Percentiles rank a stretch among this genome's conserved stretches.
These are phyloP conservation scores for Agaricus blazei DNA, from an alignment of 768 basidiomycete genomes.

Conservation along the genomic window DNA sequence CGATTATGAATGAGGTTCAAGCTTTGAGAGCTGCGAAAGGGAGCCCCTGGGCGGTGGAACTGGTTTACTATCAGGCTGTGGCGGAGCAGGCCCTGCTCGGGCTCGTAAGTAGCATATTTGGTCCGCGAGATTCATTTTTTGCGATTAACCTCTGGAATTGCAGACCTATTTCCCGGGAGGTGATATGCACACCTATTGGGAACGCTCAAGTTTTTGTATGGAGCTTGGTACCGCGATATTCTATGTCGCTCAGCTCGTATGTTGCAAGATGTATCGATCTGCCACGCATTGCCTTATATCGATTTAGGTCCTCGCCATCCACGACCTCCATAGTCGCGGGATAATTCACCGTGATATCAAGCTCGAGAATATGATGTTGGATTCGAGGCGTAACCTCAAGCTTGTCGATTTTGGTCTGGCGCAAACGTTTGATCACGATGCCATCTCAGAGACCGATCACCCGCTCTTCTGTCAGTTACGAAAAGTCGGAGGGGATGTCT, in stretches of 20 bases:
- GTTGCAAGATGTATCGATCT: neutral
- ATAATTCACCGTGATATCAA: slow-evolving; percentile 15
- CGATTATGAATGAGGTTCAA: slow-evolving; percentile 5
- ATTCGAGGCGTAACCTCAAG: slow-evolving; percentile 8
- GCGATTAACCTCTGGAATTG: neutral
- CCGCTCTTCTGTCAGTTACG: neutral
- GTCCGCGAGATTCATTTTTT: too few relatives aligned
- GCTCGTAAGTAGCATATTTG: neutral
- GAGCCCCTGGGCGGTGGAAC: slow-evolving; percentile 1
- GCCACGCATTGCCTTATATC: neutral
- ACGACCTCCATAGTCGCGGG: slow-evolving; percentile 11
- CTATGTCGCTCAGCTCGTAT: slow-evolving; percentile 4
- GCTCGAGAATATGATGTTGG: slow-evolving; percentile 12
- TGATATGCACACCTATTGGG: slow-evolving; percentile 9
- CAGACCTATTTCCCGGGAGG: slow-evolving; percentile 2
- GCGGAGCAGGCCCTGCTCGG: slow-evolving; percentile 4
- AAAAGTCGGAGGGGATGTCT: neutral
- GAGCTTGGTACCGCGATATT: slow-evolving; percentile 2
- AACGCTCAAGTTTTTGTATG: neutral
- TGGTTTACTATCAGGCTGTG: slow-evolving; percentile 3
- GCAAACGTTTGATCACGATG: slow-evolving; percentile 2
- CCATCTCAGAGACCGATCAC: neutral
- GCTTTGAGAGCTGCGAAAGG: slow-evolving; percentile 2
- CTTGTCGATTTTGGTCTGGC: slow-evolving; percentile 13
- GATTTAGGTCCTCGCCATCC: slow-evolving; percentile 6